Percentiles rank a stretch among this genome's conserved stretches.
Conservation (phyloP, 768 basidiomycete genomes). For the Rhodotorula toruloides region DNA sequence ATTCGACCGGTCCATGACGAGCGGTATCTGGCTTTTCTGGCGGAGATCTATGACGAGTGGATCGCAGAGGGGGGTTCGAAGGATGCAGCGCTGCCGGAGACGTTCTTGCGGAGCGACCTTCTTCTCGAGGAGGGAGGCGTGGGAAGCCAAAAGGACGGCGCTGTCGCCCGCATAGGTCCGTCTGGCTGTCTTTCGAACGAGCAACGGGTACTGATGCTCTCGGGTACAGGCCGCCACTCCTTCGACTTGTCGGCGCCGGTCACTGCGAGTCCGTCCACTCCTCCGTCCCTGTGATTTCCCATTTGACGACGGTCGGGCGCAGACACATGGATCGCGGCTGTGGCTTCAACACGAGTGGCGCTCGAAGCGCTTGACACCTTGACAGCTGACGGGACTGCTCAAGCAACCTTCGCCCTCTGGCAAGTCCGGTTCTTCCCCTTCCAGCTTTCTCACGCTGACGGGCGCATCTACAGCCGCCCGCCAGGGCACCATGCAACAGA, state of each 20-base stretch:
- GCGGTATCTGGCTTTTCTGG: constrained; percentile 44
- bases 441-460: not conserved
- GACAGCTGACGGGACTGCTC: too few species aligned
- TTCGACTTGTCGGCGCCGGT: constrained; percentile 48
- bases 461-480: constrained; percentile 39
- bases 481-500: constrained; percentile 47
- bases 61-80: constrained; percentile 43
- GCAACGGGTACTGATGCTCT: not conserved
- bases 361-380: constrained; percentile 22
- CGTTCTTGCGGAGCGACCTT: constrained; percentile 44
- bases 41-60: constrained; percentile 45
- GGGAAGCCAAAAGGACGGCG: not conserved
- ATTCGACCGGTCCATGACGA: constrained; percentile 38
- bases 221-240: constrained; percentile 44
- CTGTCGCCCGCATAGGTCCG: constrained; percentile 18
- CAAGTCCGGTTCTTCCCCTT: not conserved
- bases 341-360: constrained; percentile 44
- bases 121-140: constrained; percentile 3
- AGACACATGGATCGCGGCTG: constrained; percentile 45
- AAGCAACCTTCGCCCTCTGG: constrained; percentile 19
- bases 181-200: not conserved
- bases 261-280: constrained; percentile 43
- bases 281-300: not conserved
- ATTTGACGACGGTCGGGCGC: not conserved
- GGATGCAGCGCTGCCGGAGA: constrained; percentile 46